These are phyloP conservation scores for Paecilomyces sp. DNA, from an alignment of 2,329 filamentous ascomycete species.

Conservation along the genomic window DNA sequence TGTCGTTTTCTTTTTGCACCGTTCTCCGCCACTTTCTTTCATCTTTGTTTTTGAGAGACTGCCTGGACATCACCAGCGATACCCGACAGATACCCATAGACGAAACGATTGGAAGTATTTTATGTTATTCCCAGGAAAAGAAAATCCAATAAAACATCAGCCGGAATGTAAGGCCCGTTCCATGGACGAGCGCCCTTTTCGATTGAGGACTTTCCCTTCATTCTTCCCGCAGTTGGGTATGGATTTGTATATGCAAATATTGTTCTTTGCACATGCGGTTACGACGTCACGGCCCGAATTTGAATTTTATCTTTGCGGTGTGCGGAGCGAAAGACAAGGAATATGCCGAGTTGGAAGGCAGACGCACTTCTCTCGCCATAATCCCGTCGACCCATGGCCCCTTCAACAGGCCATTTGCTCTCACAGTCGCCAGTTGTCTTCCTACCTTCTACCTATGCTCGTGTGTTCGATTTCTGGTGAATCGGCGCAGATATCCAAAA, in stretches of 20 bases:
- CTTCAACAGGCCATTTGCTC: not conserved
- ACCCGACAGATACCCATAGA: constrained; percentile 4
- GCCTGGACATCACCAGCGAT: not conserved
- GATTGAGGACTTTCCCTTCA: not conserved
- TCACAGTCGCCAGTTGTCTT: not conserved
- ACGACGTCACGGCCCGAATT: not conserved
- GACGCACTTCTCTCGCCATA: not conserved
- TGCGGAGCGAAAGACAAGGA: not conserved
- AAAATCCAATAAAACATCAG: not conserved
- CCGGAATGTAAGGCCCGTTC: not conserved
- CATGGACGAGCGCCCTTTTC: not conserved
- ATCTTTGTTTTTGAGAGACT: not conserved
- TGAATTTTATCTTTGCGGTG: not conserved
- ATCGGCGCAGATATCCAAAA: not conserved
- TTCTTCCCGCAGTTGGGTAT: not conserved
- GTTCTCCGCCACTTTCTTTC: not conserved
- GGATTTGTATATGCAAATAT: constrained; percentile 1
- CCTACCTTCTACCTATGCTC: not conserved
- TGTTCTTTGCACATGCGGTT: constrained; percentile 1
- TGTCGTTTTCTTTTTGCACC: constrained; percentile 1
- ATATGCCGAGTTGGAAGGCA: not conserved
- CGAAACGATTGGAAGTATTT: not conserved
- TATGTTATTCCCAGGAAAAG: not conserved
- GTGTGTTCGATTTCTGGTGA: not conserved
- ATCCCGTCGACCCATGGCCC: not conserved